Evolutionary conservation across 805 yeast species (phyloP).

Genomic region (Lachancea quebecensis): DNA sequence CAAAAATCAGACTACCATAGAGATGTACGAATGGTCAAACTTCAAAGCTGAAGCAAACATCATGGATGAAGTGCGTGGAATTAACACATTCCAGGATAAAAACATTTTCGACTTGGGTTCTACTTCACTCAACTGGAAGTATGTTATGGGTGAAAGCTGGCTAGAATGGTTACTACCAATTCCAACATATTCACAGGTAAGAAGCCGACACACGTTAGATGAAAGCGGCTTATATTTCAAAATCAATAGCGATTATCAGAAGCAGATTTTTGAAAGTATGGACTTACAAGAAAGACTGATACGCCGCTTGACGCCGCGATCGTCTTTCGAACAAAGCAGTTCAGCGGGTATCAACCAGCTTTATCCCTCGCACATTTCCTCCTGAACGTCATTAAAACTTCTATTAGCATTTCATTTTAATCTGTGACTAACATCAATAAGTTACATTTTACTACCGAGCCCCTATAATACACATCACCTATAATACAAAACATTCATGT

Average conservation of each 20-base stretch:
- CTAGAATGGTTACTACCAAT: slow-evolving; percentile 69
- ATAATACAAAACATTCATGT: neutral
- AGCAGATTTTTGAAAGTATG: slow-evolving; percentile 34
- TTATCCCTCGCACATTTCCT: no score
- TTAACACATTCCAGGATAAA: slow-evolving; percentile 47
- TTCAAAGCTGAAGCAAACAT: slow-evolving; percentile 36
- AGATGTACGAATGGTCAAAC: slow-evolving; percentile 52
- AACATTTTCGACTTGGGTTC: slow-evolving; percentile 75
- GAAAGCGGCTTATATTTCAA: slow-evolving; percentile 47
- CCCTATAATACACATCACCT: no score
- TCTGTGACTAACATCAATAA: no score
- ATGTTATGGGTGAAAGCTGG: slow-evolving; percentile 66
- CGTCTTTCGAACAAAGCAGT: slow-evolving; percentile 14
- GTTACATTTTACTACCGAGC: no score
- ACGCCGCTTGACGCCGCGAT: slow-evolving; percentile 27
- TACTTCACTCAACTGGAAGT: slow-evolving; percentile 47
- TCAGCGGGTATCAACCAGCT: neutral
- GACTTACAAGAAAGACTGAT: slow-evolving; percentile 25
- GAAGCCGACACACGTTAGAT: slow-evolving; percentile 27
- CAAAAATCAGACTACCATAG: slow-evolving; percentile 74
- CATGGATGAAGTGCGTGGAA: slow-evolving; percentile 38
- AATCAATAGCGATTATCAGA: slow-evolving; percentile 32
- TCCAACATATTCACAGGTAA: slow-evolving; percentile 15
- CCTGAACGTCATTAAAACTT: no score
- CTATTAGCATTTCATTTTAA: no score